phyloP scores from a whole-genome alignment of 306 rosid species.

The Erythrophleum fordii region DNA sequence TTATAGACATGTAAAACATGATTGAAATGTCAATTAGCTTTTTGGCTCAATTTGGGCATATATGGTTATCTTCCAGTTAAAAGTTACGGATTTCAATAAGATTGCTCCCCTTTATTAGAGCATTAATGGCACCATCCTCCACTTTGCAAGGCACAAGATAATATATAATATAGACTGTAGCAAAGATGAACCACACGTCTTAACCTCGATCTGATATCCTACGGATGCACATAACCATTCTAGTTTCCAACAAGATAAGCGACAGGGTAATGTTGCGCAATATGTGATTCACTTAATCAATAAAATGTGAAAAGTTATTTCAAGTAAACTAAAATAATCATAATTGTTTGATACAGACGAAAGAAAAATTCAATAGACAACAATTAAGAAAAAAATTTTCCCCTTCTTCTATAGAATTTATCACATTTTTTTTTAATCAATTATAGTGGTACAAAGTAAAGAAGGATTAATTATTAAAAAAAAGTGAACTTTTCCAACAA shows the following conservation, averaged over 20 bases:
- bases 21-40: not conserved
- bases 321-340: too few relatives aligned
- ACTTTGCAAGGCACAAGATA: constrained; percentile 9
- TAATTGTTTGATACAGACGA: too few relatives aligned
- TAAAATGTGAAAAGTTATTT: not conserved
- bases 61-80: not conserved
- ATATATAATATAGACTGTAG: not conserved
- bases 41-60: not conserved
- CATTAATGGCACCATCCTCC: constrained; percentile 9
- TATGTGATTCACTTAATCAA: not conserved
- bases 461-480: not conserved
- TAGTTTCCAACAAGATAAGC: not conserved
- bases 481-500: not conserved
- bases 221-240: not conserved
- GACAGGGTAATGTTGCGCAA: not conserved
- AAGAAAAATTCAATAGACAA: too few relatives aligned
- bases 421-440: not conserved
- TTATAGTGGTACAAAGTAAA: not conserved
- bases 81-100: constrained; percentile 1
- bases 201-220: not conserved
- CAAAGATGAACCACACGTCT: not conserved
- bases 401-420: not conserved
- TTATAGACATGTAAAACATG: not conserved
- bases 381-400: too few relatives aligned
- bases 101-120: constrained; percentile 25